These are phyloP conservation scores for Russula lepida DNA, from an alignment of 768 basidiomycete species.

Conservation along the genomic window DNA sequence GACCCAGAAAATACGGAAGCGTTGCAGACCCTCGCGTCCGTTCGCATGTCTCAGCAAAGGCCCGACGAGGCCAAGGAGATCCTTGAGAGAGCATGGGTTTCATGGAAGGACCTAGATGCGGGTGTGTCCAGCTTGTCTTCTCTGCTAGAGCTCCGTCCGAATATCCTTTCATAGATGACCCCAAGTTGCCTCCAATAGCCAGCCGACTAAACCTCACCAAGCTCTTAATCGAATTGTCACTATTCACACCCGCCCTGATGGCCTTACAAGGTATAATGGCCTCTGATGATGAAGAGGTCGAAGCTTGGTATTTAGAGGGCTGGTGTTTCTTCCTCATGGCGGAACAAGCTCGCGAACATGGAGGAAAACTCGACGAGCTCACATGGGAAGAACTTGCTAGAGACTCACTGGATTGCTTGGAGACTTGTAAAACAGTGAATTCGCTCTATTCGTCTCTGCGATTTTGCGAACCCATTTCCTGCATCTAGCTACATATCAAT, in stretches of 20 bases:
- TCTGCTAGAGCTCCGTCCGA: background rate
- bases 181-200: slow-evolving; percentile 61
- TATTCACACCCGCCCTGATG: slow-evolving; percentile 63
- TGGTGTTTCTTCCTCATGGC: slow-evolving; percentile 88
- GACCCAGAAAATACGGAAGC: slow-evolving; percentile 75
- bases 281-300: slow-evolving; percentile 76
- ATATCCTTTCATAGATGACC: slow-evolving; percentile 42
- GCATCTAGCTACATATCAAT: slow-evolving; percentile 53
- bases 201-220: slow-evolving; percentile 68
- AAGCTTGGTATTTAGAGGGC: slow-evolving; percentile 91
- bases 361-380: slow-evolving; percentile 38
- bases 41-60: slow-evolving; percentile 80
- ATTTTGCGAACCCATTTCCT: background rate
- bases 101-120: slow-evolving; percentile 62
- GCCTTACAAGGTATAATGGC: slow-evolving; percentile 75
- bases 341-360: slow-evolving; percentile 55
- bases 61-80: slow-evolving; percentile 72
- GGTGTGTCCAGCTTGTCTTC: slow-evolving; percentile 26
- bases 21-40: slow-evolving; percentile 71
- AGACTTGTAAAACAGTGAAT: slow-evolving; percentile 72
- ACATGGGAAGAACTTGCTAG: slow-evolving; percentile 72
- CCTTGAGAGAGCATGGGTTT: slow-evolving; percentile 57
- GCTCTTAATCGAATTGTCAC: slow-evolving; percentile 67
- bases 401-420: slow-evolving; percentile 72
- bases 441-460: background rate